Conservation (phyloP, 164 flowering plant species). For the Vitis cinerea region DNA sequence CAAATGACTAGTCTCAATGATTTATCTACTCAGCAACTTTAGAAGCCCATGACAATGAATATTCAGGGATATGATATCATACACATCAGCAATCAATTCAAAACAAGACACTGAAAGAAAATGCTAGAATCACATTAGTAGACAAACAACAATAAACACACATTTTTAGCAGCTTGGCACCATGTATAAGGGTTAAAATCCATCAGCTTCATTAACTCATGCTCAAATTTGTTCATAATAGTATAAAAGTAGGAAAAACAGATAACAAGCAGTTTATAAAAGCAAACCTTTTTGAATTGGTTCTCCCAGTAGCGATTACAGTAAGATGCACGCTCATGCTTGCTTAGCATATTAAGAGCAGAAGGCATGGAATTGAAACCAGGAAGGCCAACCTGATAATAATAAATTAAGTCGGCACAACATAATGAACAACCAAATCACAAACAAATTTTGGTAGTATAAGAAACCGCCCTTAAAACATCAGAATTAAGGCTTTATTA, state of each 20-base stretch:
- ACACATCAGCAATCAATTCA: too few species aligned
- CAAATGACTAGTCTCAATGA: too few species aligned
- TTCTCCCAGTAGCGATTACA: conserved; percentile 95
- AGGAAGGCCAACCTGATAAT: conserved; percentile 90
- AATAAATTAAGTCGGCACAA: neutral
- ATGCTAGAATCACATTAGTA: too few species aligned
- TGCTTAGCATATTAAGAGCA: conserved; percentile 86
- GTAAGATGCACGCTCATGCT: conserved; percentile 96
- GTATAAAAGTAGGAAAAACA: neutral
- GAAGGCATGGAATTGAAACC: conserved; percentile 98
- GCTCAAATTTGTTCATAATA: too few species aligned
- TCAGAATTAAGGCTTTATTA: neutral
- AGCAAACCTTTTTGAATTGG: conserved; percentile 86
- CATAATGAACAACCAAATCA: neutral
- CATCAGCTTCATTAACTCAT: too few species aligned
- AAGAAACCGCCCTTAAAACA: neutral
- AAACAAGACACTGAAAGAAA: too few species aligned
- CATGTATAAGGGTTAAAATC: too few species aligned
- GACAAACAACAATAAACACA: too few species aligned
- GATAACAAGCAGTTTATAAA: neutral
- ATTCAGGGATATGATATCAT: too few species aligned
- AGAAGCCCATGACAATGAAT: too few species aligned
- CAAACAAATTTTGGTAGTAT: neutral
- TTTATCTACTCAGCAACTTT: too few species aligned
- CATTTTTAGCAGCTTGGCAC: too few species aligned